A percentile compares a stretch with the other conserved stretches of the same genome.
Conservation (phyloP, 2,329 filamentous ascomycete species). For the Pseudogymnoascus verrucosus region DNA sequence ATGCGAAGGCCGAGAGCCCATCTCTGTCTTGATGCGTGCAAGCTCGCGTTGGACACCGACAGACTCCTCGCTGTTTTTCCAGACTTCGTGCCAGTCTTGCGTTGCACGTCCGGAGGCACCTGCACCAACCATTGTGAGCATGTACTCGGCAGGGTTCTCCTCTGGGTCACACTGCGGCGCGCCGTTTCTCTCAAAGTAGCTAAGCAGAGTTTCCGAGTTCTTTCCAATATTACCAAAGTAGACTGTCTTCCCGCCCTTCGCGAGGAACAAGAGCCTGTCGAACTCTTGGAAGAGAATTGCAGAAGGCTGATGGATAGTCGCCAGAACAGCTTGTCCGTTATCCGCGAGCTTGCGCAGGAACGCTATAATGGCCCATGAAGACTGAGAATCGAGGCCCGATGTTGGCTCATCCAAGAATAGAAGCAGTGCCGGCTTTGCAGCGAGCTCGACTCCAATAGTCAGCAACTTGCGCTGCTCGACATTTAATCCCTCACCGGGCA, state of each 20-base stretch:
- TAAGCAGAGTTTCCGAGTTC: slow-evolving; percentile 27
- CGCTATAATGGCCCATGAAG: slow-evolving; percentile 85
- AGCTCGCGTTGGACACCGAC: slow-evolving; percentile 29
- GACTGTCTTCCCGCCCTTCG: slow-evolving; percentile 67
- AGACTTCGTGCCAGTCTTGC: slow-evolving; percentile 46
- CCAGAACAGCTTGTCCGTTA: slow-evolving; percentile 82
- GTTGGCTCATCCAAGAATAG: slow-evolving; percentile 94
- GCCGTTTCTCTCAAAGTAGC: slow-evolving; percentile 70
- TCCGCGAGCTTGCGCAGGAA: slow-evolving; percentile 85
- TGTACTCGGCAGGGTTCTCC: slow-evolving; percentile 78
- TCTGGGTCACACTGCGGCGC: slow-evolving; percentile 56
- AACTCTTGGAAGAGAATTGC: slow-evolving; percentile 92
- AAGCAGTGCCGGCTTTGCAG: slow-evolving; percentile 80
- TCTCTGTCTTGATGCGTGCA: slow-evolving; percentile 19
- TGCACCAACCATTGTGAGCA: slow-evolving; percentile 44
- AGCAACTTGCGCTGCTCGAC: slow-evolving; percentile 66
- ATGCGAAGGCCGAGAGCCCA: slow-evolving; percentile 31
- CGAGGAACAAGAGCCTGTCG: slow-evolving; percentile 70
- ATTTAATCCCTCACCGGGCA: slow-evolving; percentile 79
- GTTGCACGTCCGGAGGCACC: slow-evolving; percentile 53
- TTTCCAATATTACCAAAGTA: slow-evolving; percentile 74
- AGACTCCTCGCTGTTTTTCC: slow-evolving; percentile 29
- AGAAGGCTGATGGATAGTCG: slow-evolving; percentile 92
- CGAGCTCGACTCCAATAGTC: slow-evolving; percentile 93
- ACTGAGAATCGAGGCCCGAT: slow-evolving; percentile 87